Conservation (phyloP, 352 stramenopile species). For the Globisporangium irregulare region DNA sequence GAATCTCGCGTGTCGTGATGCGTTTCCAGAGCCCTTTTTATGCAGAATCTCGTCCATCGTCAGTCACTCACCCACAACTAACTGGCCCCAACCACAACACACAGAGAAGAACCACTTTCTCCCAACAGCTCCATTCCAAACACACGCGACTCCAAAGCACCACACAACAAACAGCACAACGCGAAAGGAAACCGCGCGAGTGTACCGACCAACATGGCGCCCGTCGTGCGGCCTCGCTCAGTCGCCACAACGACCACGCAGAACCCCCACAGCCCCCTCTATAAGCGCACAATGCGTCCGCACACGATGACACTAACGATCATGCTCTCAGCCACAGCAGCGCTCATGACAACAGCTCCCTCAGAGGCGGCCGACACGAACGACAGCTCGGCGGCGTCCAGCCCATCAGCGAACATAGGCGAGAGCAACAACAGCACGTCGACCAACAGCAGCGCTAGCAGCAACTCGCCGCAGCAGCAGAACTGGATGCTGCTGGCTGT, state of each 20-base stretch:
- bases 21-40: too few species aligned
- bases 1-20: too few species aligned
- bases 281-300: not conserved
- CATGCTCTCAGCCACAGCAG: not conserved
- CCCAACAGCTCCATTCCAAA: too few species aligned
- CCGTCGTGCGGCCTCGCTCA: not conserved
- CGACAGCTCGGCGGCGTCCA: not conserved
- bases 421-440: not conserved
- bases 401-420: too few species aligned
- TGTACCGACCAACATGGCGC: not conserved
- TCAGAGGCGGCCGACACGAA: not conserved
- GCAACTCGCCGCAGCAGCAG: constrained; percentile 11
- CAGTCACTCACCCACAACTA: too few species aligned
- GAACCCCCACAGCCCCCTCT: not conserved
- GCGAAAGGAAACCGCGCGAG: not conserved
- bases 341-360: not conserved
- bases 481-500: constrained; percentile 24
- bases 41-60: too few species aligned
- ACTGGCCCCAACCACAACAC: too few species aligned
- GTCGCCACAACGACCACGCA: not conserved
- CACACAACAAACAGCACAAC: not conserved
- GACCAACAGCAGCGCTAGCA: not conserved
- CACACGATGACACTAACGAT: not conserved
- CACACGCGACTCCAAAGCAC: too few species aligned
- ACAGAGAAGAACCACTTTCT: too few species aligned